Base-by-base conservation (phyloP, 1,139 yeast species). In the Hyphopichia khmerensis region DNA sequence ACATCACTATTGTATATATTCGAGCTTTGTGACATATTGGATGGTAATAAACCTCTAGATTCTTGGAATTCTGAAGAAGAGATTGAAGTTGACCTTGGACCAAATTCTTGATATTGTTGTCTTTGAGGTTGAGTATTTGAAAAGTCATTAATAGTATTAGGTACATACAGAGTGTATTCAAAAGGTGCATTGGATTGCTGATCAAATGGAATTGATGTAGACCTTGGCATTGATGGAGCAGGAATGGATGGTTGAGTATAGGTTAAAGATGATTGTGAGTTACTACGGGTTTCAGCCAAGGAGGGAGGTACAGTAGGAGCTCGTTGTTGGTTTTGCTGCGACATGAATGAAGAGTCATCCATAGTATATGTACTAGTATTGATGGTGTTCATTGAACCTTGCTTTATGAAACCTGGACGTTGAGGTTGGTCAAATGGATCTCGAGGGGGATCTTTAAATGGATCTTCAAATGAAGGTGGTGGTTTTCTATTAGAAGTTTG, bases 41-140 rank as follows among this genome's bases (percentile, higher is more conserved):
- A 15, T 13, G 31, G 34, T 17, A 32, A 17, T 3, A 32, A 13
- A 17, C n/a, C 9, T 4, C 34, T 32, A 10, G 34, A 32, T 4
- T 32, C 34, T 13, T 32, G 34, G n/a, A 32, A 32, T 32, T 32
- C 34, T 6, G 34, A 32, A 6, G 36, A 33, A 5, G 36, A 33
- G 6, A 33, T 19, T 15, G 36, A 33, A 33, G 36, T 33, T 33
- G 36, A 33, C 7, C 36, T 9, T 17, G 36, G 36, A 3, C 14
- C 14, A 14, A 33, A 13, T 3, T 19, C 16, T 8, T 19, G 27
- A 7, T 21, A 8, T 19, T 18, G 16, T 13, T 33, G 16, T 3
- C n/a, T n/a, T n/a, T 3, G 17, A 3, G 14, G 16, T n/a, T 18
- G 27, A 14, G 10, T 8, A 19, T 9, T 3, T 19, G 36, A 17